Percentiles rank a stretch among this genome's conserved stretches.
Evolutionary conservation across 305 asterid species (phyloP).

Genomic region (Fraxinus baroniana): DNA sequence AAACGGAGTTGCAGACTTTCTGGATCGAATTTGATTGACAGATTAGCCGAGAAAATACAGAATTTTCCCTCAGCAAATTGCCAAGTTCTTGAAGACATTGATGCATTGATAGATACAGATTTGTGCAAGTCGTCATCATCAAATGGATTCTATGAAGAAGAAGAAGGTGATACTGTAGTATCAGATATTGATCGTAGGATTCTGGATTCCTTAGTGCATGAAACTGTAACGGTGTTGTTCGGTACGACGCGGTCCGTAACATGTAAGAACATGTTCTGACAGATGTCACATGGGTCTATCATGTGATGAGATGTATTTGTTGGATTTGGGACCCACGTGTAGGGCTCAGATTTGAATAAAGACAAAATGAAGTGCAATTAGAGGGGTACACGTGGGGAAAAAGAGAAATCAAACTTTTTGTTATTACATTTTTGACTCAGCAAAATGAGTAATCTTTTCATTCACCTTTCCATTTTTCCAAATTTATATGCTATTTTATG

Average conservation of each 20-base stretch:
- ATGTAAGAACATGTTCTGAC: slow-evolving; percentile 35
- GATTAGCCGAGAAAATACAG: slow-evolving; percentile 38
- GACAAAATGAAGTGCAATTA: slow-evolving; percentile 10
- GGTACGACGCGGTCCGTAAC: slow-evolving; percentile 24
- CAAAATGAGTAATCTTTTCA: neutral
- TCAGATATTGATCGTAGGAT: slow-evolving; percentile 61
- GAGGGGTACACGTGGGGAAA: slow-evolving; percentile 3
- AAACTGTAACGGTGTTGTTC: slow-evolving; percentile 38
- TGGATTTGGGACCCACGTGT: slow-evolving; percentile 35
- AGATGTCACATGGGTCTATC: slow-evolving; percentile 49
- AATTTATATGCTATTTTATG: neutral
- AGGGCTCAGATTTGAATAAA: slow-evolving; percentile 22
- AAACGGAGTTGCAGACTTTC: neutral
- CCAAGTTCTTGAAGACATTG: slow-evolving; percentile 68
- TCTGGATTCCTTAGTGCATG: slow-evolving; percentile 53
- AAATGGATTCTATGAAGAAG: slow-evolving; percentile 34
- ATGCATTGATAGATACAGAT: slow-evolving; percentile 51
- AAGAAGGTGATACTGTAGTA: slow-evolving; percentile 47
- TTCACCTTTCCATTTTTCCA: neutral
- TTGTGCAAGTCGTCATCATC: slow-evolving; percentile 19
- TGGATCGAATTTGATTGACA: slow-evolving; percentile 28
- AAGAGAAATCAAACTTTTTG: neutral
- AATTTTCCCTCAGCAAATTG: slow-evolving; percentile 56
- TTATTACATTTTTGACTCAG: neutral
- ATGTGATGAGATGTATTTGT: slow-evolving; percentile 61